These are phyloP conservation scores for Ophiostoma ips DNA, from an alignment of 2,329 filamentous ascomycete genomes.

Conservation along the genomic window DNA sequence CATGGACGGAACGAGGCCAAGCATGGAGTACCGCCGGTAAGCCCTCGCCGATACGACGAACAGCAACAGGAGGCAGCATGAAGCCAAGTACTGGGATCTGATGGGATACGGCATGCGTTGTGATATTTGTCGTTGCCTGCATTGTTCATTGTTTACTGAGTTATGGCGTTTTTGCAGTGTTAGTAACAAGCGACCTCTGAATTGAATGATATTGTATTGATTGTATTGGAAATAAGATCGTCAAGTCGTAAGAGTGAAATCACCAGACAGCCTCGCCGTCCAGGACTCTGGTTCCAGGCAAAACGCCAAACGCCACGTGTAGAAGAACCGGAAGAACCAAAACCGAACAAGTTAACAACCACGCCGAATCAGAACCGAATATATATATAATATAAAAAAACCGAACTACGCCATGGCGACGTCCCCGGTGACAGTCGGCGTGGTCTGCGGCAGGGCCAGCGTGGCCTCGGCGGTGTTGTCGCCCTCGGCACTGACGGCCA, in stretches of 20 bases:
- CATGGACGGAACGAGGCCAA: conserved; percentile 11
- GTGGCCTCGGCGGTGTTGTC: conserved; percentile 2
- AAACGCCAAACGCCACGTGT: conserved; percentile 1
- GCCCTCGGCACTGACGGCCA: conserved; percentile 1
- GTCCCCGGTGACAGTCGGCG: background rate
- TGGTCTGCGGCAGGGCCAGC: background rate
- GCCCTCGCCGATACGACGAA: too few species aligned
- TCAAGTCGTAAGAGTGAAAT: conserved; percentile 3
- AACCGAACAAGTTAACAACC: background rate
- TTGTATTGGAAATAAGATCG: conserved; percentile 1
- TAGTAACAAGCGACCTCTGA: background rate
- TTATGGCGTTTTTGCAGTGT: background rate
- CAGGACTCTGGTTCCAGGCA: background rate
- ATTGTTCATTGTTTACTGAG: background rate
- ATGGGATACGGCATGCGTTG: too few species aligned
- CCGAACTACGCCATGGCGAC: conserved; percentile 5
- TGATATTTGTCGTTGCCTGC: background rate
- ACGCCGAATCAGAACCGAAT: too few species aligned
- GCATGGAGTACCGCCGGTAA: conserved; percentile 10
- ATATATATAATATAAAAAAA: background rate
- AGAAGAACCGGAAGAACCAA: background rate
- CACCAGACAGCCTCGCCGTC: background rate
- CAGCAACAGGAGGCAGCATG: too few species aligned
- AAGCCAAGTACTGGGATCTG: too few species aligned
- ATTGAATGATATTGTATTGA: conserved; percentile 4